These are phyloP conservation scores for Elongisporangium anandrum DNA, from an alignment of 352 stramenopile genomes.

Conservation along the genomic window DNA sequence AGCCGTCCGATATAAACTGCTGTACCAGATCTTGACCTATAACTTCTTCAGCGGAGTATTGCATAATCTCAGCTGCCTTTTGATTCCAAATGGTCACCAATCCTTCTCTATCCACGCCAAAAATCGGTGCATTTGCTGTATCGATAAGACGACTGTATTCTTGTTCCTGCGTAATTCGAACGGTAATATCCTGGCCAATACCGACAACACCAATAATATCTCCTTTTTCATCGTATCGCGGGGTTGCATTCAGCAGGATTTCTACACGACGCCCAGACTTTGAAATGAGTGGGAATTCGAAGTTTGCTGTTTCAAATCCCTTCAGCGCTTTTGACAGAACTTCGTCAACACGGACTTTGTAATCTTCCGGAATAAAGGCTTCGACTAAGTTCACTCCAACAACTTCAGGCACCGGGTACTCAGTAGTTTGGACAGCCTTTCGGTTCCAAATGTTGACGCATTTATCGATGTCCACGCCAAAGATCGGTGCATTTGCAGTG, in stretches of 20 bases:
- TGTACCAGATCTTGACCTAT: constrained; percentile 87
- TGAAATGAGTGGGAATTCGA: constrained; percentile 51
- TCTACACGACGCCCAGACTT: constrained; percentile 48
- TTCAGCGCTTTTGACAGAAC: constrained; percentile 25
- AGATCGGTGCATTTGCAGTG: constrained; percentile 88
- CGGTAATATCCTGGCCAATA: constrained; percentile 71
- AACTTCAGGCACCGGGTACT: constrained; percentile 88
- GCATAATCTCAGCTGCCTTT: constrained; percentile 86
- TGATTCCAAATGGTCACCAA: constrained; percentile 90
- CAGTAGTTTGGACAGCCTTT: constrained; percentile 86
- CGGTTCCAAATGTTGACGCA: constrained; percentile 90
- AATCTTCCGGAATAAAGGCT: constrained; percentile 85
- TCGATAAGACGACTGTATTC: constrained; percentile 79
- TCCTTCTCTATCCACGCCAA: constrained; percentile 73
- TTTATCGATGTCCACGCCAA: constrained; percentile 82
- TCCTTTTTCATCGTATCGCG: constrained; percentile 64
- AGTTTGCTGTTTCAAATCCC: constrained; percentile 46
- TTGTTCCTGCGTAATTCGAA: constrained; percentile 50
- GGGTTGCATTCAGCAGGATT: constrained; percentile 69
- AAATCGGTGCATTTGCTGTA: constrained; percentile 86
- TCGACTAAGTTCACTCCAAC: constrained; percentile 85
- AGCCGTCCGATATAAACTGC: constrained; percentile 84
- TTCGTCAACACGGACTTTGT: constrained; percentile 45
- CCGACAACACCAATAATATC: constrained; percentile 72
- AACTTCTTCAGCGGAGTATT: constrained; percentile 85